A percentile compares a stretch with the other conserved stretches of the same genome.
Evolutionary conservation across 192 early-diverging fungal species (phyloP).

Genomic region (Backusella circina): DNA sequence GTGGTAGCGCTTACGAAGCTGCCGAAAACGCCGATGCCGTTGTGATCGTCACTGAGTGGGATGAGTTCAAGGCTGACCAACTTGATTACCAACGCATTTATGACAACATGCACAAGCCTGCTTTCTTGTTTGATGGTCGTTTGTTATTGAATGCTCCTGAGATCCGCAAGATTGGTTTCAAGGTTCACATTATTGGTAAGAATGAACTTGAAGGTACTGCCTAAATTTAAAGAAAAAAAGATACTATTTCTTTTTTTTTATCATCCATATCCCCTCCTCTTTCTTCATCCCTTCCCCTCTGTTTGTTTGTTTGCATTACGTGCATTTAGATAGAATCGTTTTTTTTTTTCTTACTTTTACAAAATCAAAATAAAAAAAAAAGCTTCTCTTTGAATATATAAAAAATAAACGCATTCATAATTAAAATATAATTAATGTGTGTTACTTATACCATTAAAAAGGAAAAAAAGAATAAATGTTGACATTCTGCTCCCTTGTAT

Average conservation of each 20-base stretch:
- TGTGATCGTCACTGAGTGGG: constrained; percentile 86
- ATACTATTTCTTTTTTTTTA: background rate
- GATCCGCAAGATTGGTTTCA: constrained; percentile 78
- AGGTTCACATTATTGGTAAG: constrained; percentile 69
- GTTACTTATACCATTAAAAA: background rate
- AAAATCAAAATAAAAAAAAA: background rate
- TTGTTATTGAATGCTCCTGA: constrained; percentile 65
- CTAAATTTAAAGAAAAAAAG: constrained; percentile 10
- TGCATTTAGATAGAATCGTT: background rate
- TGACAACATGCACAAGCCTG: constrained; percentile 75
- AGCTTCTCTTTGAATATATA: too few species aligned
- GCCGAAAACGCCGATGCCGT: constrained; percentile 70
- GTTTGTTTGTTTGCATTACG: constrained; percentile 1
- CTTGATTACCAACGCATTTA: constrained; percentile 69
- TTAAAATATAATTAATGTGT: background rate
- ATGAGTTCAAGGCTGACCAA: constrained; percentile 73
- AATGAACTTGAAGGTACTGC: constrained; percentile 33
- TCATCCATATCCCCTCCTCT: background rate
- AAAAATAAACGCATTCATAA: background rate
- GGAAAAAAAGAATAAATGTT: background rate
- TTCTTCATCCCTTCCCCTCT: background rate
- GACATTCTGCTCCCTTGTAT: background rate
- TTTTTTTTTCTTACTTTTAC: background rate
- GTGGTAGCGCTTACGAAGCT: constrained; percentile 63
- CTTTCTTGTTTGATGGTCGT: constrained; percentile 90